Evolutionary conservation across 2,329 filamentous ascomycete species (phyloP).

Genomic region (Fusarium transvaalense): DNA sequence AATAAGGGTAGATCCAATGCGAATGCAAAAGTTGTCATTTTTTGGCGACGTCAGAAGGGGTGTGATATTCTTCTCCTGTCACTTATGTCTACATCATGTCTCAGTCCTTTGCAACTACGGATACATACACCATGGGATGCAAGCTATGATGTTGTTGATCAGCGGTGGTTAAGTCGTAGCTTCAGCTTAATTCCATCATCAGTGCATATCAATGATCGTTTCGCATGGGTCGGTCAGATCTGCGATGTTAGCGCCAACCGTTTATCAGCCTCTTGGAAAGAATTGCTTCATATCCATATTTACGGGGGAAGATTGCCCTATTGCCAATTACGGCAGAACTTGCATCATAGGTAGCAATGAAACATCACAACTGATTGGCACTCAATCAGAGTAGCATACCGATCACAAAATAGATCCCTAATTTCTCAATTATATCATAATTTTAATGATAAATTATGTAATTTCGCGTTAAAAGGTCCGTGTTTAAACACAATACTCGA

Average conservation of each 20-base stretch:
- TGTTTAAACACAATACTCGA: not conserved
- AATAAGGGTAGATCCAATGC: conserved; percentile 2
- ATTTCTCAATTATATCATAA: conserved; percentile 37
- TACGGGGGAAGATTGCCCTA: not conserved
- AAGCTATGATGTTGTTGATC: conserved; percentile 29
- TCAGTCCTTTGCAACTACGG: not conserved
- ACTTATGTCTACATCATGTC: conserved; percentile 8
- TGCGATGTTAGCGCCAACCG: conserved; percentile 15
- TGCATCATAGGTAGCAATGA: not conserved
- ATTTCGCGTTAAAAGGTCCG: not conserved
- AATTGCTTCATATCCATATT: not conserved
- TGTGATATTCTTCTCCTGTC: not conserved
- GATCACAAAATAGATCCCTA: conserved; percentile 6
- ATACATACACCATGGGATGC: not conserved
- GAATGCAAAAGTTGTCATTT: conserved; percentile 1
- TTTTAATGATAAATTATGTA: conserved; percentile 13
- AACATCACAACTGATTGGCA: not conserved
- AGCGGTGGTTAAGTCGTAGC: conserved; percentile 2
- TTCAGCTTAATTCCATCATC: conserved; percentile 41
- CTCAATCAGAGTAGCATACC: not conserved
- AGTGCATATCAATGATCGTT: conserved; percentile 22
- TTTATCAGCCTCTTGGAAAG: conserved; percentile 15
- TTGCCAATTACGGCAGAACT: not conserved
- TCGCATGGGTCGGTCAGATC: conserved; percentile 15
- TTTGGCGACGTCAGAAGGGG: conserved; percentile 28